Percentiles rank a stretch among this genome's conserved stretches.
phyloP scores from a whole-genome alignment of 345 rosid species.

The Sisymbrium irio region DNA sequence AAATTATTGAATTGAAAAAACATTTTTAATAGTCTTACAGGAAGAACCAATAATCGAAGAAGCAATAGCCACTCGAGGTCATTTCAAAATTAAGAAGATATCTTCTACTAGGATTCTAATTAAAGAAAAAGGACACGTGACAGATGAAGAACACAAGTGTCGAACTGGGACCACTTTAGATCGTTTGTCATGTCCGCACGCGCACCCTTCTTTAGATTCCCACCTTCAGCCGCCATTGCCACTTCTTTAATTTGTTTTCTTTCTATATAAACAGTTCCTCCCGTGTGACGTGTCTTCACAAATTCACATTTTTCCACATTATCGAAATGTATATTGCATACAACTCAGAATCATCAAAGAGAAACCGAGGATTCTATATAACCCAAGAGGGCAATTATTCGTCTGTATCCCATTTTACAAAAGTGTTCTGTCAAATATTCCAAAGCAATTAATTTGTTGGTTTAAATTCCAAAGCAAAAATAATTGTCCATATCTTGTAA shows the following conservation, averaged over 20 bases:
- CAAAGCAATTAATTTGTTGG: too few species aligned
- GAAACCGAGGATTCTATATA: not conserved
- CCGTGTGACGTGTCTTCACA: not conserved
- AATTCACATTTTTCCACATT: not conserved
- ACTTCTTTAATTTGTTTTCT: not conserved
- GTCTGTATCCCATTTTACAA: conserved; percentile 4
- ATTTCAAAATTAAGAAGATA: not conserved
- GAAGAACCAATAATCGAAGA: not conserved
- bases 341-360: not conserved
- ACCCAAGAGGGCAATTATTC: not conserved
- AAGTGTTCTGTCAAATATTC: not conserved
- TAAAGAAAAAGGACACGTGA: conserved; percentile 13
- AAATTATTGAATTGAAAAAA: too few species aligned
- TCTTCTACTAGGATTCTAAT: not conserved
- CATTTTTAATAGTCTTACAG: too few species aligned
- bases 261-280: too few species aligned
- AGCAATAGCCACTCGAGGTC: not conserved
- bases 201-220: conserved; percentile 4
- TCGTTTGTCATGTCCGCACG: conserved; percentile 10
- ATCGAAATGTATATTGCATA: not conserved
- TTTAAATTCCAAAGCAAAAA: too few species aligned
- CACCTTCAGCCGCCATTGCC: conserved; percentile 21
- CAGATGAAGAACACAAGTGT: conserved; percentile 4
- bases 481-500: not conserved
- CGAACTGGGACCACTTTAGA: conserved; percentile 4